Base-by-base conservation (phyloP, 176 grass and related monocot genomes). In the Sorghum bicolor region DNA sequence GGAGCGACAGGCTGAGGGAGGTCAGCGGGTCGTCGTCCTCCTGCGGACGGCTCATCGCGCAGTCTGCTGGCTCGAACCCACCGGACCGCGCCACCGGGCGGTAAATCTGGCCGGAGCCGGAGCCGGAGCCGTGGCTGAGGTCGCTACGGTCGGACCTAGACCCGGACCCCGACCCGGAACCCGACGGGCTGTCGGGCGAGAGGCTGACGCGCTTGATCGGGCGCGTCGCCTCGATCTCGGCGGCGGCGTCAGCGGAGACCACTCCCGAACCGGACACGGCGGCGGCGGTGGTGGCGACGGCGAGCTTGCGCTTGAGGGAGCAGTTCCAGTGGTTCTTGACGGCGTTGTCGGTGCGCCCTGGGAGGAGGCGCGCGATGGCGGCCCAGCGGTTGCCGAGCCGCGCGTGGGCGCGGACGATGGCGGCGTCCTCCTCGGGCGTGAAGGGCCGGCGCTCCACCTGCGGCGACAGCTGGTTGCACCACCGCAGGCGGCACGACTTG, bases 281-380 rank as follows among this genome's bases (percentile, higher is more conserved):
- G 1, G 10, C 8, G 32, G 32, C 34, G 22, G 24, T n/a, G 28
- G 1, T 8, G 29, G 16, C 8, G 1, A 2, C 15, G 22, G 24
- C 61, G 74, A 91, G 83, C 92, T 89, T 90, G 13, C 96, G 91
- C 90, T 98, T 98, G 39, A 99, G 93, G 13, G 97, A 95, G 67
- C 93, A 99, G 75, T 99, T 99, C 93, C 97, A 99, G 74, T 99
- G 97, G 80, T 99, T 99, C 88, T 99, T 99, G 25, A 99, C 94
- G 76, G 97, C 93, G 88, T 99, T 99, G 84, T 99, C 97, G 30
- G 97, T 99, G 78, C 97, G 97, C 0, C 97, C 97, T 0, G 88
- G 91, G 0, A 99, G 89, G 0, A 91, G 89, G 1, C 97, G 89
- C n/a, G 97, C 93, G 79, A 99, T 99, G 75, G 97, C 91, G 13